Evolutionary conservation across 345 rosid species (phyloP).

Genomic region (Eucalyptus victrix): DNA sequence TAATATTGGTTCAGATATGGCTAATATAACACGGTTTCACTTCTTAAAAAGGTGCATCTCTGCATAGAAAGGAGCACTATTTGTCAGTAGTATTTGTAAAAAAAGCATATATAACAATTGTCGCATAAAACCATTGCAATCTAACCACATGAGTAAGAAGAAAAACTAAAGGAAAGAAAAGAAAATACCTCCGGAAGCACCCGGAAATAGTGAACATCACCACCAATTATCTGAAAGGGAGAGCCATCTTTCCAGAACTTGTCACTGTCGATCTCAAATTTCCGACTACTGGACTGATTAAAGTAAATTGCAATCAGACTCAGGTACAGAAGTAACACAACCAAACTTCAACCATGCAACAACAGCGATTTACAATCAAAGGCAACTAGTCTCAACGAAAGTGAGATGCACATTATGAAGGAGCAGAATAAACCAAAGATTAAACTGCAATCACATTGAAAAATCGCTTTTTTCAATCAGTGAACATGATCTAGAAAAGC

Average conservation of each 20-base stretch:
- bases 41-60: neutral
- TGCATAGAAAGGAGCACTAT: neutral
- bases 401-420: neutral
- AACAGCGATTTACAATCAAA: neutral
- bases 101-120: neutral
- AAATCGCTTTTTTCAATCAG: neutral
- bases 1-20: neutral
- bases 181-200: slow-evolving; percentile 62
- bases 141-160: neutral
- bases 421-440: neutral
- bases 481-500: neutral
- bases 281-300: slow-evolving; percentile 13
- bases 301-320: neutral
- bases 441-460: neutral
- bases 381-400: neutral
- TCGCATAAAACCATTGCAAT: neutral
- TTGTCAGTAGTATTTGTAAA: neutral
- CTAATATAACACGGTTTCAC: neutral
- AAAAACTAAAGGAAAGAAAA: neutral
- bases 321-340: neutral
- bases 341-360: neutral
- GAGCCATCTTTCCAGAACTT: slow-evolving; percentile 72
- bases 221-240: slow-evolving; percentile 74
- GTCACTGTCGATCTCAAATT: slow-evolving; percentile 64
- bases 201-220: slow-evolving; percentile 92